phyloP scores from a whole-genome alignment of 2,329 filamentous ascomycete species.

The Karstenula rhodostoma region DNA sequence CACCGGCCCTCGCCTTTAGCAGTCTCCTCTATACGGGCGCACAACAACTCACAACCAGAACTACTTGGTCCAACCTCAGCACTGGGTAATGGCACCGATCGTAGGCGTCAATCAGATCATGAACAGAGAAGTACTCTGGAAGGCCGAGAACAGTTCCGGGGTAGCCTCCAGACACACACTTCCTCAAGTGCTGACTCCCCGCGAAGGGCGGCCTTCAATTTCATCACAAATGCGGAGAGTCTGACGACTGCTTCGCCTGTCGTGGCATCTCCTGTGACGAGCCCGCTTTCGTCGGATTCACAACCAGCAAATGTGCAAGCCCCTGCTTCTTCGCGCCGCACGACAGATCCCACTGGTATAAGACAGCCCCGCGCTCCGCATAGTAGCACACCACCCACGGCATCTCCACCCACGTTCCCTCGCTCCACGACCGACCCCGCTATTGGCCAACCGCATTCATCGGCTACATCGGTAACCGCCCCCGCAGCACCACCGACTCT shows the following conservation, averaged over 20 bases:
- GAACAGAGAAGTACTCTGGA: slow-evolving; percentile 56
- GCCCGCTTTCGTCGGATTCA: slow-evolving; percentile 24
- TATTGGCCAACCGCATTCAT: slow-evolving; percentile 25
- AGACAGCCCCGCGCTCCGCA: slow-evolving; percentile 32
- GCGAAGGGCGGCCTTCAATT: slow-evolving; percentile 36
- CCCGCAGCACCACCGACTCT: slow-evolving; percentile 45
- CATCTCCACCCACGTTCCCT: slow-evolving; percentile 32
- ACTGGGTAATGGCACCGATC: slow-evolving; percentile 31
- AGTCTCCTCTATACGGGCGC: slow-evolving; percentile 52
- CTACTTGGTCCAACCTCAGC: slow-evolving; percentile 54
- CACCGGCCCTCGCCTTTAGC: slow-evolving; percentile 36
- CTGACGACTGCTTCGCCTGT: slow-evolving; percentile 37
- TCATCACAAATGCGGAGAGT: slow-evolving; percentile 34
- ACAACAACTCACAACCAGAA: slow-evolving; percentile 72
- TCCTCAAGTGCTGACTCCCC: slow-evolving; percentile 43
- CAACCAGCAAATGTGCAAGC: slow-evolving; percentile 26
- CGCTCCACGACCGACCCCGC: slow-evolving; percentile 43
- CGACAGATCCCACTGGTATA: slow-evolving; percentile 38
- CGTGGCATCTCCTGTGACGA: slow-evolving; percentile 31
- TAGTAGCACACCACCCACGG: slow-evolving; percentile 37
- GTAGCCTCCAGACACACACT: slow-evolving; percentile 33
- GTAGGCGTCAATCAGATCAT: slow-evolving; percentile 50
- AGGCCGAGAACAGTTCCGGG: slow-evolving; percentile 44
- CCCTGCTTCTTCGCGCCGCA: slow-evolving; percentile 36
- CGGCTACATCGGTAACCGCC: slow-evolving; percentile 21